Conservation (phyloP, 495 filamentous ascomycete genomes). For the Aspergillus wentii region DNA sequence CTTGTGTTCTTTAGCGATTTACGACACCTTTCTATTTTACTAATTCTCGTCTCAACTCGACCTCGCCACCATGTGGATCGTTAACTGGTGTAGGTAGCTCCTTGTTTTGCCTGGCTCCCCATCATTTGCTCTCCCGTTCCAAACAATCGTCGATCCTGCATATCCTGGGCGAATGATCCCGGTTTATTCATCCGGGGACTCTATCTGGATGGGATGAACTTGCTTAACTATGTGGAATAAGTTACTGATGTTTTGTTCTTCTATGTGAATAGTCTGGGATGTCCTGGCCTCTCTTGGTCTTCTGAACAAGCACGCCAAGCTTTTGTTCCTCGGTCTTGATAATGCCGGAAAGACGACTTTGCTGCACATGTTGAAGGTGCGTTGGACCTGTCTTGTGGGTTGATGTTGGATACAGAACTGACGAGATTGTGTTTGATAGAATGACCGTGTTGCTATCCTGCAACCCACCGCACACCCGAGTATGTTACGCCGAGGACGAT, state of each 20-base stretch:
- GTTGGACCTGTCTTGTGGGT: conserved; percentile 17
- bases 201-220: too few species aligned
- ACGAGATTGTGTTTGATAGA: conserved; percentile 40
- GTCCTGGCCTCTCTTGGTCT: conserved; percentile 85
- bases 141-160: too few species aligned
- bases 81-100: conserved; percentile 83
- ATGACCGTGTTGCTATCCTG: conserved; percentile 90
- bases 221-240: too few species aligned
- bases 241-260: too few species aligned
- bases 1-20: too few species aligned
- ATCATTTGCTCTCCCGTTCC: neutral
- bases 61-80: conserved; percentile 89
- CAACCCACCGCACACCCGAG: conserved; percentile 87
- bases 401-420: neutral
- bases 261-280: conserved; percentile 70
- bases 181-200: too few species aligned
- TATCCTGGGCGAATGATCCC: too few species aligned
- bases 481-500: conserved; percentile 37
- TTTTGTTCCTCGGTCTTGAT: conserved; percentile 90
- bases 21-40: neutral
- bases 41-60: too few species aligned
- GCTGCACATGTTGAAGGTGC: conserved; percentile 87
- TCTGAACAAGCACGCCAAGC: conserved; percentile 93
- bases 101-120: too few species aligned
- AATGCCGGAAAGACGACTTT: conserved; percentile 98